Evolutionary conservation across 441 rosid species (phyloP).

Genomic region (Melastoma candidum): DNA sequence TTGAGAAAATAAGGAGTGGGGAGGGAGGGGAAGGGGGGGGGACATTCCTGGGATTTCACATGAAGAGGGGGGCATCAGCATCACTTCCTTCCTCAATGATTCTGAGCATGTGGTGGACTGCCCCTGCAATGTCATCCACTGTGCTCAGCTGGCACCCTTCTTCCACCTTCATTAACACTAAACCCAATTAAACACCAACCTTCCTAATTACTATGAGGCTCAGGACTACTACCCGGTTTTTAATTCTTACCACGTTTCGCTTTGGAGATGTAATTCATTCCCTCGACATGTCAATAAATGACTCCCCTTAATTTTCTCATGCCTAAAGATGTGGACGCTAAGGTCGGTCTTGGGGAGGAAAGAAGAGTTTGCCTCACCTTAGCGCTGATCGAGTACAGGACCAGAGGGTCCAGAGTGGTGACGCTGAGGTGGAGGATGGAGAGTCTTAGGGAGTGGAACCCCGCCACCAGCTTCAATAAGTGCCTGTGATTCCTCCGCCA

Average conservation of each 20-base stretch:
- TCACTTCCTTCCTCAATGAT: conserved; percentile 31
- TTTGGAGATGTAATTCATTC: no score
- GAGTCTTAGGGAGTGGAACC: conserved; percentile 58
- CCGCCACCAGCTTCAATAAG: conserved; percentile 49
- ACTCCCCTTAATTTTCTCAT: no score
- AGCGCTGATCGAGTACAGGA: conserved; percentile 73
- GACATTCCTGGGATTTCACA: background rate
- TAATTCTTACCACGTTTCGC: no score
- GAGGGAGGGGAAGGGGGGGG: no score
- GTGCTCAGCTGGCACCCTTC: conserved; percentile 82
- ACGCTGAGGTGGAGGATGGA: conserved; percentile 73
- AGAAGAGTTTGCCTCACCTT: conserved; percentile 37
- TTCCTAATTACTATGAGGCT: no score
- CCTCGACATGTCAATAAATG: no score
- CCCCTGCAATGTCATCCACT: conserved; percentile 81
- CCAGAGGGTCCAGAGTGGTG: conserved; percentile 45
- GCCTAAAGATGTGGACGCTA: no score
- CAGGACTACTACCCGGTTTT: no score
- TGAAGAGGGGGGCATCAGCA: no score
- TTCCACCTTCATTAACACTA: conserved; percentile 39
- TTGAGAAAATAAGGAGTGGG: no score
- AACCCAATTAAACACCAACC: no score
- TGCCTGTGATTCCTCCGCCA: conserved; percentile 38
- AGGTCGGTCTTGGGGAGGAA: no score
- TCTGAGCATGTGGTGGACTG: conserved; percentile 77